Evolutionary conservation across 768 basidiomycete species (phyloP).

Genomic region (Krasilnikovozyma curviuscula): DNA sequence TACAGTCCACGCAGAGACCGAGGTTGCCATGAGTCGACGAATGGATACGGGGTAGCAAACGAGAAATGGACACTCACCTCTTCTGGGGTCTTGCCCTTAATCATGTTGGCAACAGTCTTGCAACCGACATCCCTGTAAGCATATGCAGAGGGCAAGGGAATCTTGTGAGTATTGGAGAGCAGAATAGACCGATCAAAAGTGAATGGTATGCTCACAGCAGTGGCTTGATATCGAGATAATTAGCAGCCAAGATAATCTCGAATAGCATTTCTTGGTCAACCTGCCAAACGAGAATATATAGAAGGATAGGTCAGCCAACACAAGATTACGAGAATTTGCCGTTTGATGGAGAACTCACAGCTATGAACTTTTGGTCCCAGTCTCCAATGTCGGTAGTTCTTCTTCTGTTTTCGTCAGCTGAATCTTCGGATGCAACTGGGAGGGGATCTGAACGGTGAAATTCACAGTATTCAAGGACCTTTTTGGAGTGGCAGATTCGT

Average conservation of each 20-base stretch:
- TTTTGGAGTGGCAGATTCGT: constrained; percentile 16
- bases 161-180: neutral
- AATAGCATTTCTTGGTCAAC: constrained; percentile 99
- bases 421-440: constrained; percentile 57
- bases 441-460: constrained; percentile 96
- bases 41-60: neutral
- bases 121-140: constrained; percentile 69
- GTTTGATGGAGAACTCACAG: neutral
- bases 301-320: neutral
- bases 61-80: constrained; percentile 41
- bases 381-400: constrained; percentile 96
- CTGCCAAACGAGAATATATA: constrained; percentile 4
- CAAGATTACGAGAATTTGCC: neutral
- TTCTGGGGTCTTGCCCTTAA: constrained; percentile 99
- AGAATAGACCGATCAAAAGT: neutral
- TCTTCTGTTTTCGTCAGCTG: constrained; percentile 76
- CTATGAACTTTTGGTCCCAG: constrained; percentile 79
- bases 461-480: constrained; percentile 99
- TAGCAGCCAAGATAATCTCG: constrained; percentile 97
- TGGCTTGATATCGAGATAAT: constrained; percentile 98
- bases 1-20: neutral
- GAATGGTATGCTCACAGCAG: constrained; percentile 49
- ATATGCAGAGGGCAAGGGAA: neutral
- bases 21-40: neutral
- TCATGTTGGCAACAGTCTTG: constrained; percentile 99